Conservation (phyloP, 176 grass and related monocot species). For the Puya raimondii region DNA sequence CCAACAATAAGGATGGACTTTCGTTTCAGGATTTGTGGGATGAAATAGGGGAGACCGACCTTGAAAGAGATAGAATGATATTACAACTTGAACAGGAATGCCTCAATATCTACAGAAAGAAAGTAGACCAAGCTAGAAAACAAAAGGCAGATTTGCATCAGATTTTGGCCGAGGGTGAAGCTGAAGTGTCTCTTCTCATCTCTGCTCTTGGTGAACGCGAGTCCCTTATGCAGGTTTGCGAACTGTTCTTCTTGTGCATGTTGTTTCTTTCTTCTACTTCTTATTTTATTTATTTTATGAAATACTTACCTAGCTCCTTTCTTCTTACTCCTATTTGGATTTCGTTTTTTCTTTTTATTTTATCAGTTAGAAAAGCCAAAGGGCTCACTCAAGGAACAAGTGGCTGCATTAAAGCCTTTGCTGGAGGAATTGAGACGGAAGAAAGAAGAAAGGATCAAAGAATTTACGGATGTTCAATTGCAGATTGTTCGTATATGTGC, state of each 20-base stretch:
- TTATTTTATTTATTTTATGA: neutral
- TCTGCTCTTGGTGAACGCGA: conserved; percentile 71
- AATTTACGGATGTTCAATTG: conserved; percentile 41
- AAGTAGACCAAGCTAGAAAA: conserved; percentile 48
- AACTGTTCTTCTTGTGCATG: neutral
- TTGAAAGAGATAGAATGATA: conserved; percentile 65
- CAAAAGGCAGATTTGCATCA: conserved; percentile 53
- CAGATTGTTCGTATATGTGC: conserved; percentile 48
- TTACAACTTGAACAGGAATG: conserved; percentile 72
- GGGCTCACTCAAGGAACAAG: conserved; percentile 59
- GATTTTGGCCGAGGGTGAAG: conserved; percentile 39
- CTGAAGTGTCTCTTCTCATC: conserved; percentile 51
- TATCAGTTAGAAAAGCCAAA: conserved; percentile 57
- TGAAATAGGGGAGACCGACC: conserved; percentile 65
- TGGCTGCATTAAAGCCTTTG: conserved; percentile 49
- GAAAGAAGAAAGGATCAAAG: conserved; percentile 55
- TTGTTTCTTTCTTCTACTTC: neutral
- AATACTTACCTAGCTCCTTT: no score
- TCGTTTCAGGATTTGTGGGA: conserved; percentile 57
- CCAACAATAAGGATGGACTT: neutral
- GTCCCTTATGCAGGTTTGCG: conserved; percentile 58
- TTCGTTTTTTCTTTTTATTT: conserved; percentile 1
- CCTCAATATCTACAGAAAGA: conserved; percentile 61
- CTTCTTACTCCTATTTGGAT: neutral
- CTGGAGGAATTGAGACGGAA: conserved; percentile 51